A percentile compares a stretch with the other conserved stretches of the same genome.
Conservation (phyloP, 2,329 filamentous ascomycete genomes). For the Fusarium sp. region DNA sequence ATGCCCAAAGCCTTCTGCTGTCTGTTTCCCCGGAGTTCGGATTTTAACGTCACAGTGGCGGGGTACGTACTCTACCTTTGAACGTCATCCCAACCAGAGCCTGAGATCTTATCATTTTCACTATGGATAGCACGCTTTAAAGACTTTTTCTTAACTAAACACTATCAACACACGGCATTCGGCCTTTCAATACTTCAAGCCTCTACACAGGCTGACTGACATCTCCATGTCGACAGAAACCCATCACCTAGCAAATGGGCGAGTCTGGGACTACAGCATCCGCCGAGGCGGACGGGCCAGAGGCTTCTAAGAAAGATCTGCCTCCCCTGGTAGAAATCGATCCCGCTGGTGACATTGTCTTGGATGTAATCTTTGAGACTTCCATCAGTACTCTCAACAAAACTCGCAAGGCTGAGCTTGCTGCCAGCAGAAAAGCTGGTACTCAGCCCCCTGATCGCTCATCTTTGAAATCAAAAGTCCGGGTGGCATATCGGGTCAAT, state of each 20-base stretch:
- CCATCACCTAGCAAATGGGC: slow-evolving; percentile 42
- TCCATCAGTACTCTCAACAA: slow-evolving; percentile 60
- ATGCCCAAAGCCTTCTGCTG: background rate
- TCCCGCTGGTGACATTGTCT: slow-evolving; percentile 69
- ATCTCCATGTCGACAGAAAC: slow-evolving; percentile 41
- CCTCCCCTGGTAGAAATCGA: slow-evolving; percentile 61
- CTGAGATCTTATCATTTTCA: slow-evolving; percentile 26
- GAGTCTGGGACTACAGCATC: slow-evolving; percentile 45
- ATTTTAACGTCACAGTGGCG: slow-evolving; percentile 2
- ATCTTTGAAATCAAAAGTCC: slow-evolving; percentile 50
- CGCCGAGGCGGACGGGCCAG: slow-evolving; percentile 45
- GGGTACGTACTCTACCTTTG: slow-evolving; percentile 20
- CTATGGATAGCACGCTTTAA: background rate
- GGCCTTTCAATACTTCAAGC: slow-evolving; percentile 1
- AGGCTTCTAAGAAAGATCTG: slow-evolving; percentile 42
- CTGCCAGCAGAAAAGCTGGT: slow-evolving; percentile 45
- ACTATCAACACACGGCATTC: slow-evolving; percentile 5
- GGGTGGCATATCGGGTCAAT: slow-evolving; percentile 68
- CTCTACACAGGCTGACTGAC: slow-evolving; percentile 21
- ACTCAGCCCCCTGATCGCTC: slow-evolving; percentile 42
- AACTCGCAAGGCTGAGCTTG: slow-evolving; percentile 52
- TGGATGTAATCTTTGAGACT: slow-evolving; percentile 73
- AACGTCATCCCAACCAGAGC: slow-evolving; percentile 27
- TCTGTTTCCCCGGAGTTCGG: background rate
- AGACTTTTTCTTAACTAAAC: slow-evolving; percentile 9